phyloP scores from a whole-genome alignment of 345 rosid genomes.

The Pelargonium nanum region DNA sequence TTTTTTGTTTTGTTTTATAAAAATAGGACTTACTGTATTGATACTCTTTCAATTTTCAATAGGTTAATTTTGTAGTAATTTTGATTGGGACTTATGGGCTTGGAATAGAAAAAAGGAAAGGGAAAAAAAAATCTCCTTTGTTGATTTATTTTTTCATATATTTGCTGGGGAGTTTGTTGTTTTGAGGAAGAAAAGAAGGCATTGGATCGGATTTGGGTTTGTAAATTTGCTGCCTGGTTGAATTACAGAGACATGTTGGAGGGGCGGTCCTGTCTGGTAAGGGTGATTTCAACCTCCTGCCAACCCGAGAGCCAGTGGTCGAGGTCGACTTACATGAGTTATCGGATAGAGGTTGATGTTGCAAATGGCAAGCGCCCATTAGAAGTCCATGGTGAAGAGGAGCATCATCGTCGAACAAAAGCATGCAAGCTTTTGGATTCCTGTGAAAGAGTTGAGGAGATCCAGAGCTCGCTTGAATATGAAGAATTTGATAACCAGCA shows the following conservation, averaged over 20 bases:
- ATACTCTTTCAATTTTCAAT: neutral
- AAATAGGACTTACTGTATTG: neutral
- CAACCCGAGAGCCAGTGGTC: conserved; percentile 43
- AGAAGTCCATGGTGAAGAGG: conserved; percentile 22
- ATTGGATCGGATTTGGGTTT: conserved; percentile 6
- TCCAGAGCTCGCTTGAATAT: neutral
- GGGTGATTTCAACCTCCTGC: conserved; percentile 61
- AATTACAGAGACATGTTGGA: conserved; percentile 58
- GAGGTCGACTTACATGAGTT: conserved; percentile 33
- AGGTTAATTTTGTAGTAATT: neutral
- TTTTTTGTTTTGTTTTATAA: neutral
- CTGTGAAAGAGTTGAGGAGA: neutral
- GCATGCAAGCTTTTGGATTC: conserved; percentile 9
- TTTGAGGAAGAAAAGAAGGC: neutral
- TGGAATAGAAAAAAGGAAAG: neutral
- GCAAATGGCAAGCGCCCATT: conserved; percentile 37
- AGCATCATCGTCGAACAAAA: conserved; percentile 19
- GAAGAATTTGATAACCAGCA: conserved; percentile 13
- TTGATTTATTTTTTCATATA: neutral
- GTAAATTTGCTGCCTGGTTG: neutral
- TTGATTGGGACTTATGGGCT: neutral
- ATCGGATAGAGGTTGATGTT: conserved; percentile 21
- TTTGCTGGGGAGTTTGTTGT: conserved; percentile 3
- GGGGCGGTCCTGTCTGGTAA: conserved; percentile 47
- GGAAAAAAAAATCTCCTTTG: neutral